A percentile compares a stretch with the other conserved stretches of the same genome.
phyloP scores from a whole-genome alignment of 2,329 filamentous ascomycete species.

The Plectosphaerella plurivora region DNA sequence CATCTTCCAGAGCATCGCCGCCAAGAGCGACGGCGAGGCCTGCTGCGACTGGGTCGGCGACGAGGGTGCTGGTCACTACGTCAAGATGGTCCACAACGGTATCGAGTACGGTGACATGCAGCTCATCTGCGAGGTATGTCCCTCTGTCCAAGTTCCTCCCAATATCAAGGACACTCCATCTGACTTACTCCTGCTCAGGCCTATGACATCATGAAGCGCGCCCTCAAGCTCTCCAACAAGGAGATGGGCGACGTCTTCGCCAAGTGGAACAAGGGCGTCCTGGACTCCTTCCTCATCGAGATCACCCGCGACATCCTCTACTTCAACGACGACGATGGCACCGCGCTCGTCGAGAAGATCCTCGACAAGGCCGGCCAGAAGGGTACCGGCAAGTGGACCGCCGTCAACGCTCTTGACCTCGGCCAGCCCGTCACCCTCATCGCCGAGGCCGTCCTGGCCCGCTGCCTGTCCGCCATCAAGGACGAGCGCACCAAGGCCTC shows the following conservation, averaged over 20 bases:
- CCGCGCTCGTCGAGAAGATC: conserved; percentile 95
- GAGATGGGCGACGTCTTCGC: conserved; percentile 94
- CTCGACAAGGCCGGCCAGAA: conserved; percentile 98
- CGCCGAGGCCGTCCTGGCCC: conserved; percentile 91
- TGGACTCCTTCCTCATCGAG: conserved; percentile 99
- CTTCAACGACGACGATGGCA: conserved; percentile 93
- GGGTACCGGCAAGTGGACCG: conserved; percentile 99
- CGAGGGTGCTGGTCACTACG: conserved; percentile 98
- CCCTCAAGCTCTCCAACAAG: conserved; percentile 81
- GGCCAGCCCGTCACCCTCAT: conserved; percentile 98
- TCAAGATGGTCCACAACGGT: conserved; percentile 99
- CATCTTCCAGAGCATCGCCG: conserved; percentile 95
- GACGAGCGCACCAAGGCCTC: conserved; percentile 82
- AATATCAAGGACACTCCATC: neutral
- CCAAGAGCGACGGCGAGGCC: conserved; percentile 94
- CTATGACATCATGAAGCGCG: conserved; percentile 99
- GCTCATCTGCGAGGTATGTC: conserved; percentile 90
- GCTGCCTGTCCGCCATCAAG: conserved; percentile 94
- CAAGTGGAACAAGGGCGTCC: conserved; percentile 97
- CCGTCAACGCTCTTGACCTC: conserved; percentile 96
- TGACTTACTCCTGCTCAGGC: conserved; percentile 53
- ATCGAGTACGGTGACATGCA: conserved; percentile 99
- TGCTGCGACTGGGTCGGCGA: conserved; percentile 99
- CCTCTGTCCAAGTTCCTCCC: too few relatives aligned
- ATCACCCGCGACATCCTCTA: conserved; percentile 99